A percentile compares a stretch with the other conserved stretches of the same genome.
These are phyloP conservation scores for Podila horticola DNA, from an alignment of 192 early-diverging fungal genomes.

Conservation along the genomic window DNA sequence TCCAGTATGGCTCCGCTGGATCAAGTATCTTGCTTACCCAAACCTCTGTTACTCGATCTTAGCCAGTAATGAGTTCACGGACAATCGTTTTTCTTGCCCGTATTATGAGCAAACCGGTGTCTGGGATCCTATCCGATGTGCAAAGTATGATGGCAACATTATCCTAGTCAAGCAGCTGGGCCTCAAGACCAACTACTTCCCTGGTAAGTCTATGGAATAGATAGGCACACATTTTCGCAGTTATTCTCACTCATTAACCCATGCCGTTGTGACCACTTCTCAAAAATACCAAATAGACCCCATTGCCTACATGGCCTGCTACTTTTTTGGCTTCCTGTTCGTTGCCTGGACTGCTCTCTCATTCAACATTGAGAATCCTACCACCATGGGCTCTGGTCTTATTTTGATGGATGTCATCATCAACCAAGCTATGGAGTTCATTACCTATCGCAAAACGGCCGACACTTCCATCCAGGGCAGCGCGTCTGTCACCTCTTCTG, in stretches of 20 bases:
- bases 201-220: slow-evolving; percentile 4
- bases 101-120: slow-evolving; percentile 6
- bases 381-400: slow-evolving; percentile 30
- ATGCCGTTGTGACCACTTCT: not conserved
- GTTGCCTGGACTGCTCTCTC: slow-evolving; percentile 30
- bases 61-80: slow-evolving; percentile 45
- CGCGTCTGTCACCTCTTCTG: not conserved
- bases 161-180: slow-evolving; percentile 25
- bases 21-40: slow-evolving; percentile 30
- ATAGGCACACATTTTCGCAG: not conserved
- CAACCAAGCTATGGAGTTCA: slow-evolving; percentile 8
- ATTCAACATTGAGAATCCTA: slow-evolving; percentile 37
- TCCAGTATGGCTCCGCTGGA: slow-evolving; percentile 46
- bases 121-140: slow-evolving; percentile 34
- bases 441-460: slow-evolving; percentile 4
- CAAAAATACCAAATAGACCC: slow-evolving; percentile 3
- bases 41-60: slow-evolving; percentile 30
- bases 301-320: slow-evolving; percentile 17
- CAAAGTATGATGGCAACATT: slow-evolving; percentile 25
- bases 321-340: slow-evolving; percentile 30
- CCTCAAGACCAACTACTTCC: slow-evolving; percentile 20
- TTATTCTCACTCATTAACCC: not conserved
- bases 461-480: not conserved
- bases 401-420: slow-evolving; percentile 33
- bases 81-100: slow-evolving; percentile 26